A percentile compares a stretch with the other conserved stretches of the same genome.
phyloP scores from a whole-genome alignment of 2,329 filamentous ascomycete genomes.

The Fusarium sp. region DNA sequence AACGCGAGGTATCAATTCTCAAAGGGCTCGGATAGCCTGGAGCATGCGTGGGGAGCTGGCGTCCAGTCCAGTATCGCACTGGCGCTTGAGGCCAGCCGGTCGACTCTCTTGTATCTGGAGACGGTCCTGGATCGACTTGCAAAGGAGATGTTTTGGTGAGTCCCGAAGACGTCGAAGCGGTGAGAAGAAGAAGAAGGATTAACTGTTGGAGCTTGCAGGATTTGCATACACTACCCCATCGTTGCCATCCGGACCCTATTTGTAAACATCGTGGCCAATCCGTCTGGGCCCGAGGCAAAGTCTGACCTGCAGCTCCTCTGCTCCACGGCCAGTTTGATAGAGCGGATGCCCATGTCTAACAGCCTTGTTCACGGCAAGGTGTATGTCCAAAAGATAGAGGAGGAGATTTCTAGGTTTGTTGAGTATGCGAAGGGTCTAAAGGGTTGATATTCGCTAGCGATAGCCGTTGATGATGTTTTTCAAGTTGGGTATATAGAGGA shows the following conservation, averaged over 20 bases:
- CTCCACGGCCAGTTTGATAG: background rate
- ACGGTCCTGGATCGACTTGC: background rate
- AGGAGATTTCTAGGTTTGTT: background rate
- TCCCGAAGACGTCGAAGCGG: too few relatives aligned
- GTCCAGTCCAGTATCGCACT: background rate
- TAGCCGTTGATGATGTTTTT: too few relatives aligned
- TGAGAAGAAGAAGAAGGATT: too few relatives aligned
- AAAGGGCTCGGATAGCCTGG: background rate
- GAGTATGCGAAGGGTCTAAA: background rate
- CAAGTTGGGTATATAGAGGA: too few relatives aligned
- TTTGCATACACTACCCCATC: background rate
- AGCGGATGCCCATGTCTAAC: background rate
- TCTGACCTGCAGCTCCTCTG: background rate
- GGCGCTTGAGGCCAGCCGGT: background rate
- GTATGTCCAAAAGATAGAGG: background rate
- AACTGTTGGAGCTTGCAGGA: background rate
- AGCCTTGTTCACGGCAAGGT: background rate
- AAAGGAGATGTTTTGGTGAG: background rate
- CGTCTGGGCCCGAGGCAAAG: background rate
- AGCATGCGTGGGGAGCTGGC: background rate
- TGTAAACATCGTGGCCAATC: background rate
- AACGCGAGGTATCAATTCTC: background rate
- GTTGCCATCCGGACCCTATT: background rate
- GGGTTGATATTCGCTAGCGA: too few relatives aligned
- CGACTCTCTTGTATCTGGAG: background rate